Evolutionary conservation across 2,329 filamentous ascomycete genomes (phyloP).

Genomic region (Talaromyces sp.): DNA sequence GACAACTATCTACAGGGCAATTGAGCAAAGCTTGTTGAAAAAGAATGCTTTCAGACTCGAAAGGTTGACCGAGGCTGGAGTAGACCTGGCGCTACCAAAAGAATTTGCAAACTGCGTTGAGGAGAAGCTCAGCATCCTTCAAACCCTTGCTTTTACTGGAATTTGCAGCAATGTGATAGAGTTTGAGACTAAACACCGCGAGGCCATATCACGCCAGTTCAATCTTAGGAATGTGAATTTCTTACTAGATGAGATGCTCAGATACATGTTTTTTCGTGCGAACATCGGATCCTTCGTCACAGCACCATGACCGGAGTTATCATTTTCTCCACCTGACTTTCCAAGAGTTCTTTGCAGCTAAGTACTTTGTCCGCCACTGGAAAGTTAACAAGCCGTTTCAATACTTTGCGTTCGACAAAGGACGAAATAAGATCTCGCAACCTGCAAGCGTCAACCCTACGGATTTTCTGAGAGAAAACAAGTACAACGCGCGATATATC

Average conservation of each 20-base stretch:
- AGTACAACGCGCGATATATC: slow-evolving; percentile 45
- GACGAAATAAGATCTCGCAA: too few species aligned
- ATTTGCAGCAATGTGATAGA: neutral
- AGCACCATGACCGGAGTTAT: slow-evolving; percentile 29
- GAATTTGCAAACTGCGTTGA: neutral
- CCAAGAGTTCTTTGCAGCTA: slow-evolving; percentile 49
- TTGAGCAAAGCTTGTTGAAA: neutral
- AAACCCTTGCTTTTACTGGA: neutral
- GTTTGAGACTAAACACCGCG: neutral
- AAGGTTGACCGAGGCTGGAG: neutral
- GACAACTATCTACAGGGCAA: neutral
- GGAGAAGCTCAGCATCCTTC: neutral
- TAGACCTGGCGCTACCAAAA: too few species aligned
- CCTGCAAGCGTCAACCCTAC: neutral
- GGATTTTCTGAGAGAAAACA: slow-evolving; percentile 37
- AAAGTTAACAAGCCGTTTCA: neutral
- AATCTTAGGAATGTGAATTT: neutral
- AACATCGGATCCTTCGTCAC: slow-evolving; percentile 29
- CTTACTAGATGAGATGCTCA: neutral
- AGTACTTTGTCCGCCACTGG: slow-evolving; percentile 43
- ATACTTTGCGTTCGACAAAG: neutral
- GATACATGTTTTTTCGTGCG: slow-evolving; percentile 16
- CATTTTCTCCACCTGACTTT: slow-evolving; percentile 50
- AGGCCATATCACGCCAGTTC: neutral
- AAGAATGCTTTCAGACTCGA: neutral